Conservation (phyloP, 2,329 filamentous ascomycete species). For the Epichloe baconii region DNA sequence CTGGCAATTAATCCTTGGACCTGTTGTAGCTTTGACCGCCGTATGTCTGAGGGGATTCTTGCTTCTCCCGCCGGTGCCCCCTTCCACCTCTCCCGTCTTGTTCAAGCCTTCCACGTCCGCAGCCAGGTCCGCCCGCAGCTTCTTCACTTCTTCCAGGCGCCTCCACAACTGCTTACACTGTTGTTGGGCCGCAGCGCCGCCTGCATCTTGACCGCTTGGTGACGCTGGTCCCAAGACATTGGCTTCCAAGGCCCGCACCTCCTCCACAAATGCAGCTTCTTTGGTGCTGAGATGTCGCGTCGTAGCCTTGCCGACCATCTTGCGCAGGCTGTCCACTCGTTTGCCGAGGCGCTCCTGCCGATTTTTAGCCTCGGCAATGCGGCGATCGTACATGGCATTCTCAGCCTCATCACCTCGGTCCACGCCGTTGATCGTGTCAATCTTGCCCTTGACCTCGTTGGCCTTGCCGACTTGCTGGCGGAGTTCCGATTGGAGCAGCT, state of each 20-base stretch:
- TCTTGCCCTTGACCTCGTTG: constrained; percentile 49
- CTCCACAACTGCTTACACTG: constrained; percentile 7
- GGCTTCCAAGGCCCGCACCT: constrained; percentile 40
- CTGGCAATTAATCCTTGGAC: constrained; percentile 51
- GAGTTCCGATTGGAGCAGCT: constrained; percentile 54
- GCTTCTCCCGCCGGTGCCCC: constrained; percentile 26
- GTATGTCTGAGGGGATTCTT: constrained; percentile 45
- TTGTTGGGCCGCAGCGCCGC: neutral
- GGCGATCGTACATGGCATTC: constrained; percentile 44
- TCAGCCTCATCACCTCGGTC: constrained; percentile 36
- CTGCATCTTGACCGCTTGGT: neutral
- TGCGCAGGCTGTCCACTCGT: constrained; percentile 46
- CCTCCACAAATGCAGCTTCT: constrained; percentile 32
- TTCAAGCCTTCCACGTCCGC: constrained; percentile 36
- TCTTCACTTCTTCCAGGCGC: constrained; percentile 25
- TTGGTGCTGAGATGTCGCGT: constrained; percentile 30
- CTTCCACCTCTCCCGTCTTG: constrained; percentile 16
- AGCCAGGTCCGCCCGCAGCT: constrained; percentile 32
- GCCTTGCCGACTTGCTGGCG: constrained; percentile 53
- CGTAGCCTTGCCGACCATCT: constrained; percentile 27
- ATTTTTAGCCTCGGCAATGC: constrained; percentile 39
- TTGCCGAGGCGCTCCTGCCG: constrained; percentile 44
- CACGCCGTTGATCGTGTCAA: constrained; percentile 46
- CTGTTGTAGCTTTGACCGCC: constrained; percentile 49
- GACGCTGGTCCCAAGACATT: constrained; percentile 26